Evolutionary conservation across 108 stramenopile genomes (phyloP).

Genomic region (Cyclotella choctawhatcheeana): DNA sequence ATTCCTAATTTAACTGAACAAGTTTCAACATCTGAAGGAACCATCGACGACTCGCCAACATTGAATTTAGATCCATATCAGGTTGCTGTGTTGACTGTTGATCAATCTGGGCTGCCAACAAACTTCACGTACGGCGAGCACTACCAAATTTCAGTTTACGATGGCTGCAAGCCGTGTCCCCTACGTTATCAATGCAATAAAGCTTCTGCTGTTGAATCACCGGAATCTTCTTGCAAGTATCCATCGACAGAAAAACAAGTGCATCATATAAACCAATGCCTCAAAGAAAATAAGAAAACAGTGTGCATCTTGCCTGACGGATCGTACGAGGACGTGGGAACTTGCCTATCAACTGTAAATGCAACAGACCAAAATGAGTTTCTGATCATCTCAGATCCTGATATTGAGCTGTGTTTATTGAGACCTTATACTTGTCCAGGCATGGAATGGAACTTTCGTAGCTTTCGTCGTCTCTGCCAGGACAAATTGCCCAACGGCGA

Average conservation of each 20-base stretch:
- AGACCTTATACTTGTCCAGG: conserved; percentile 76
- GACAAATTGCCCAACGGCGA: conserved; percentile 37
- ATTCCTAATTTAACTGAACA: conserved; percentile 15
- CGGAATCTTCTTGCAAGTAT: conserved; percentile 20
- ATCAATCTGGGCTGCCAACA: conserved; percentile 57
- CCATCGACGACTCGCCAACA: conserved; percentile 46
- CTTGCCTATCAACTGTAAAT: conserved; percentile 24
- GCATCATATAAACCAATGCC: conserved; percentile 48
- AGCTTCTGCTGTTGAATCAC: background rate
- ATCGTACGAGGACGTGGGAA: conserved; percentile 38
- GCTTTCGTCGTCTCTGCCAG: conserved; percentile 64
- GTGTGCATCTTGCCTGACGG: conserved; percentile 52
- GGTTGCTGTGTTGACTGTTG: conserved; percentile 73
- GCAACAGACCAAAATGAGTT: conserved; percentile 5
- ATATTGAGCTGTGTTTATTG: conserved; percentile 58
- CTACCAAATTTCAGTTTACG: conserved; percentile 75
- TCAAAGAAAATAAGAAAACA: conserved; percentile 51
- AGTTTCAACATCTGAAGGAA: conserved; percentile 37
- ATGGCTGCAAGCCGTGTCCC: conserved; percentile 88
- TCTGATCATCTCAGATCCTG: conserved; percentile 53
- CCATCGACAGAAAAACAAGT: conserved; percentile 35
- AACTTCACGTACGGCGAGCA: conserved; percentile 86
- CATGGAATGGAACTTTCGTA: conserved; percentile 52
- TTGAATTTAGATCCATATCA: conserved; percentile 64
- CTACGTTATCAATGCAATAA: conserved; percentile 70